Evolutionary conservation across 108 stramenopile species (phyloP).

Genomic region (Cyclotella atomus): DNA sequence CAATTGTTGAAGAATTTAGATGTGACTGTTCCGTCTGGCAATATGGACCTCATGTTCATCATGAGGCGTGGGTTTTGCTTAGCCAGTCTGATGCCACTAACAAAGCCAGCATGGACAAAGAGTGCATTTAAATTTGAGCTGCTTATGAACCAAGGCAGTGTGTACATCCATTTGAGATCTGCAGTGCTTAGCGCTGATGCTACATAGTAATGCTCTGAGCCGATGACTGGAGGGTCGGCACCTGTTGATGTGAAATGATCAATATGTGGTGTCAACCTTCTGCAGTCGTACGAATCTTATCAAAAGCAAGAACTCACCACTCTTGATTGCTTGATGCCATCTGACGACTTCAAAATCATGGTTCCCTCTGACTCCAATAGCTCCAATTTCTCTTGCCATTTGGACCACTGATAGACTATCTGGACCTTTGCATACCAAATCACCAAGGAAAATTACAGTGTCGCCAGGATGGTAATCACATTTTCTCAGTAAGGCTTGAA

Average conservation of each 20-base stretch:
- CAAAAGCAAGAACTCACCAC: constrained; percentile 37
- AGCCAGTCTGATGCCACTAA: constrained; percentile 73
- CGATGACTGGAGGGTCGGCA: constrained; percentile 76
- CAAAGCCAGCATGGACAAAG: constrained; percentile 96
- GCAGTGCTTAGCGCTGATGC: constrained; percentile 78
- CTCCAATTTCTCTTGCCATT: constrained; percentile 91
- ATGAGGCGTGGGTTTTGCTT: constrained; percentile 79
- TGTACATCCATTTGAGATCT: constrained; percentile 90
- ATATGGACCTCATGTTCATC: constrained; percentile 81
- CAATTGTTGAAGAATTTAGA: constrained; percentile 93
- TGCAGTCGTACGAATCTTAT: neutral
- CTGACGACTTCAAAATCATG: constrained; percentile 95
- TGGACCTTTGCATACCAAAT: constrained; percentile 95
- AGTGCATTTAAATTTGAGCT: constrained; percentile 82
- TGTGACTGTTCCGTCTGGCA: constrained; percentile 89
- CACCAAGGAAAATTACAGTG: constrained; percentile 89
- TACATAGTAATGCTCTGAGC: constrained; percentile 89
- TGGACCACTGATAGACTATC: constrained; percentile 90
- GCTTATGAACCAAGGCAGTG: constrained; percentile 90
- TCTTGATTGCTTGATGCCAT: constrained; percentile 86
- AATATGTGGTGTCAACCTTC: neutral
- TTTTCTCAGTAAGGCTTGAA: constrained; percentile 83
- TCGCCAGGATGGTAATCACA: constrained; percentile 92
- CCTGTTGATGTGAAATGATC: neutral
- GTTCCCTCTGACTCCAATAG: constrained; percentile 93